Conservation (phyloP, 2,329 filamentous ascomycete species). For the Alternaria viburni region DNA sequence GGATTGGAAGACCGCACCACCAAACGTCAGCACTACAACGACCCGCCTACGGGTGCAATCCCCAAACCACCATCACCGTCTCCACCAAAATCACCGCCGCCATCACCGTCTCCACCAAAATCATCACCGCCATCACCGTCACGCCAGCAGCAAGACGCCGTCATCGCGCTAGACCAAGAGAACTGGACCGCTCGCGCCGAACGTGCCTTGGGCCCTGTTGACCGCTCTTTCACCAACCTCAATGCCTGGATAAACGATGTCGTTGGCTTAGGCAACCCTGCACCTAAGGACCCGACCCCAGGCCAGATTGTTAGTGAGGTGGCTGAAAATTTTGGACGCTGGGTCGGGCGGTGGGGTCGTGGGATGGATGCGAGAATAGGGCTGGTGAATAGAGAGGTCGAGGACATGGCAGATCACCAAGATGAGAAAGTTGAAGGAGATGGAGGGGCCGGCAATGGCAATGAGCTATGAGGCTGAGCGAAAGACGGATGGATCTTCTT, state of each 20-base stretch:
- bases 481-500: neutral
- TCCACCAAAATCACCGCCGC: neutral
- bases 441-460: neutral
- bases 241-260: neutral
- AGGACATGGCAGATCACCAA: neutral
- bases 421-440: neutral
- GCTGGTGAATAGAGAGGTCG: neutral
- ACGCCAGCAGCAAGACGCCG: neutral
- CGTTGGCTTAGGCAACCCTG: neutral
- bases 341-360: neutral
- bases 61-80: neutral
- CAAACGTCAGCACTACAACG: neutral
- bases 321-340: neutral
- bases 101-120: neutral
- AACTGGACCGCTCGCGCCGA: neutral
- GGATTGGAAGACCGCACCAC: neutral
- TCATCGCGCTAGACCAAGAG: neutral
- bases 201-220: neutral
- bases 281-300: neutral
- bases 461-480: neutral
- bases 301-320: neutral
- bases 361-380: neutral
- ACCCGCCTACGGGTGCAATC: neutral
- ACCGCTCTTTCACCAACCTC: neutral
- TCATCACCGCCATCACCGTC: neutral